Base-by-base conservation (phyloP, 495 filamentous ascomycete genomes). In the Hypoxylon intermedium region DNA sequence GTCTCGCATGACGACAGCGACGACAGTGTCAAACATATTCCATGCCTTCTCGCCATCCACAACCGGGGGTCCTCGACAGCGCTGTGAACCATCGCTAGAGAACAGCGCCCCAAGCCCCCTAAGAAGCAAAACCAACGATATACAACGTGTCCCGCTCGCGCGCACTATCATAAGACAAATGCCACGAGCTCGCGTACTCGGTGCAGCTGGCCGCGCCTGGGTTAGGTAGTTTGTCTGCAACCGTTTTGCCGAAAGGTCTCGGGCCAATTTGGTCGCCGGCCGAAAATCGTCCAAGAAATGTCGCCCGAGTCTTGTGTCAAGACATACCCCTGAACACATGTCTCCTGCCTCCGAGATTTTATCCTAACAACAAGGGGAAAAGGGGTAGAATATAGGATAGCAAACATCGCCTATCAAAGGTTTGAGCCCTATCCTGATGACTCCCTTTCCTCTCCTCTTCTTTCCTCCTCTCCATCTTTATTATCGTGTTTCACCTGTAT, bases 241-340 rank as follows among this genome's bases (percentile, higher is more conserved):
- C 54, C 50, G 45, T 20, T 65, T 59, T 55, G 44, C 62, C 55
- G 51, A 60, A 24, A 49, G 21, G 62, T 65, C 62, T 65, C 62
- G 55, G 62, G 23, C 44, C 51, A 65, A 65, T 65, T 55, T 65
- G 16, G 33, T 42, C 37, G 53, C 38, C 30, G 55, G 50, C 41
- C 50, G 45, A 46, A 31, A 13, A 33, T 18, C 33, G 50, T 21
- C 48, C 38, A 21, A n/a, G n/a, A n/a, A n/a, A n/a, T 49, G 40
- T 48, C 46, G 38, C 23, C 34, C 55, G 33, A 49, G 51, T 59
- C 55, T 33, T 36, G 46, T 43, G 45, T 56, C 55, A 34, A 65
- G 62, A 65, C 62, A 65, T 40, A 6, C 24, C 40, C n/a, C 38
- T 56, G 33, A 60, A 60, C 56, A 46, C 55, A 43, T 65, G 44